Conservation (phyloP, 1,139 yeast species). For the Zygoascus sp. region DNA sequence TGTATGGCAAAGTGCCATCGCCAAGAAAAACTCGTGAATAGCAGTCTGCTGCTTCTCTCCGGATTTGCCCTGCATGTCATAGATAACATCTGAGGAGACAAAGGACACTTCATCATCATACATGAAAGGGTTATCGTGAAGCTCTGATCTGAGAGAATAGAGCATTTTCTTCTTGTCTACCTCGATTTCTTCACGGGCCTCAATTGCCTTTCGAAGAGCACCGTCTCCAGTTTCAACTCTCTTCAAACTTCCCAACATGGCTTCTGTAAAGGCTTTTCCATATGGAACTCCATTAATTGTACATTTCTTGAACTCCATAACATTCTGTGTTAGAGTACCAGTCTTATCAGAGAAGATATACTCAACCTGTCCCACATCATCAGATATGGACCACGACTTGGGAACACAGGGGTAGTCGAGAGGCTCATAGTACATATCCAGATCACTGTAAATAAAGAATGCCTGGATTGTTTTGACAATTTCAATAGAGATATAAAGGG, state of each 20-base stretch:
- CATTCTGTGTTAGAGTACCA: conserved; percentile 93
- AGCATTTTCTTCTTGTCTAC: conserved; percentile 65
- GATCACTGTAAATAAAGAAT: conserved; percentile 80
- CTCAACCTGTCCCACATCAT: conserved; percentile 94
- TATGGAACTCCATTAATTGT: conserved; percentile 80
- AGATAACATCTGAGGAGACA: conserved; percentile 61
- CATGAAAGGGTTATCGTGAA: conserved; percentile 55
- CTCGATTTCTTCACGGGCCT: conserved; percentile 42
- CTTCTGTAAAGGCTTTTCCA: conserved; percentile 94
- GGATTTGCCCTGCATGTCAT: conserved; percentile 45
- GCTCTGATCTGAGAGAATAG: conserved; percentile 40
- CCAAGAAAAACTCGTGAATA: conserved; percentile 61
- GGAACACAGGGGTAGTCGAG: conserved; percentile 94
- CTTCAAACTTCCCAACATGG: conserved; percentile 84
- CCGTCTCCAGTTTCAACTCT: conserved; percentile 76
- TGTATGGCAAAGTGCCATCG: conserved; percentile 86
- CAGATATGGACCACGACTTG: conserved; percentile 96
- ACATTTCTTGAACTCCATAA: conserved; percentile 93
- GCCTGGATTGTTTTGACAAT: conserved; percentile 92
- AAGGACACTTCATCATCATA: conserved; percentile 64
- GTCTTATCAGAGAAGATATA: conserved; percentile 95
- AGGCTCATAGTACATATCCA: conserved; percentile 74
- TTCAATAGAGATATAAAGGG: conserved; percentile 87
- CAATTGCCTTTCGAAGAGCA: conserved; percentile 44
- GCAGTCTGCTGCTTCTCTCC: conserved; percentile 58